Conservation (phyloP, 768 basidiomycete species). For the Xerocomus potaroensis region DNA sequence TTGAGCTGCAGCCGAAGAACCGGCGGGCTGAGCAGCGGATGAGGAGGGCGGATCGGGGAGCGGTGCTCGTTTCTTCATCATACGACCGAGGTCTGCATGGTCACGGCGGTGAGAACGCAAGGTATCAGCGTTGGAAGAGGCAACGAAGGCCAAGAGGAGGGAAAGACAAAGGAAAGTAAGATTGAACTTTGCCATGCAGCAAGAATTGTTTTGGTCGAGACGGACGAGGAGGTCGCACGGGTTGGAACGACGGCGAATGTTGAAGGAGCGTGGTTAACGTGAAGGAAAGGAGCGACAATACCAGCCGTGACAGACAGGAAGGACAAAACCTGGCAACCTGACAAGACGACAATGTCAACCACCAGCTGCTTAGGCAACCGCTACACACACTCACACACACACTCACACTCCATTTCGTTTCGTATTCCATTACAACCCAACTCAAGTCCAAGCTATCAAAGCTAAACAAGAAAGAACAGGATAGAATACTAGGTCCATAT, state of each 20-base stretch:
- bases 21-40: constrained; percentile 24
- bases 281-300: no score
- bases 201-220: constrained; percentile 1
- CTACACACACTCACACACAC: not conserved
- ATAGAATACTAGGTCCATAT: no score
- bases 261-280: constrained; percentile 15
- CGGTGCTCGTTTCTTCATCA: constrained; percentile 65
- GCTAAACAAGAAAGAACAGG: constrained; percentile 1
- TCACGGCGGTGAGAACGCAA: constrained; percentile 44
- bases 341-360: constrained; percentile 15
- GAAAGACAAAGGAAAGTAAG: constrained; percentile 63
- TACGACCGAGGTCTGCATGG: constrained; percentile 56
- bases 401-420: constrained; percentile 11
- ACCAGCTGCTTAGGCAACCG: constrained; percentile 14
- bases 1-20: constrained; percentile 9
- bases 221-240: not conserved
- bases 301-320: constrained; percentile 5
- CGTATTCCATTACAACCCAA: not conserved
- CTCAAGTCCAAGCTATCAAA: constrained; percentile 7
- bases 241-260: not conserved
- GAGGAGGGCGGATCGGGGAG: not conserved
- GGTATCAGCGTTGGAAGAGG: constrained; percentile 45
- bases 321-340: not conserved
- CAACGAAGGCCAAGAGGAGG: constrained; percentile 46
- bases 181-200: constrained; percentile 49